Evolutionary conservation across 2,329 filamentous ascomycete species (phyloP), one percentile per base, ranked within the genome.

Genomic region (Penicillium sp.): DNA sequence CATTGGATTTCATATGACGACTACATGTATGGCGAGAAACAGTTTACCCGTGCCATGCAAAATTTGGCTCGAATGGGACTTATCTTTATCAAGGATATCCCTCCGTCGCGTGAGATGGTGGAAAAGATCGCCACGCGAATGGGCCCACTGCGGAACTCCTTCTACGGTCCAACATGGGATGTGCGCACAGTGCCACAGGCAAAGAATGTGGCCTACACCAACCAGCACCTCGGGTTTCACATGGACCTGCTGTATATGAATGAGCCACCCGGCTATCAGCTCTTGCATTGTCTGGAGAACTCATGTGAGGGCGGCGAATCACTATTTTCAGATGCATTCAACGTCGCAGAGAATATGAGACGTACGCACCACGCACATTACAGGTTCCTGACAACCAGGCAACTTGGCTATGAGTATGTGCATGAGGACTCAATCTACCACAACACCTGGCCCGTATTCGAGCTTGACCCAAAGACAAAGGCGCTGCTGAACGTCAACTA

Each of bases 171-270:
- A 59, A 95, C 89, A 0, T 97, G 91, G 83, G 87, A 96, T 69
- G 92, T 97, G 10, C 81, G 83, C 46, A 89, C 85, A 3, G 86
- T 95, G 46, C 85, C 87, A 1, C 69, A 88, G 47, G 89, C 91
- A 23, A 90, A 92, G 65, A 97, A 97, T 66, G 88, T 96, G 3
- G 92, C 93, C 8, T 90, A 97, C 72, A 96, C 92, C 1, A 85
- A 81, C 63, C 79, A 85, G 42, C 85, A 84, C 63, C 82, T 97
- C 1, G 88, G 88, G 13, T 83, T 96, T 42, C 93, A 98, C 72
- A 93, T 95, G 81, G 93, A 97, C 66, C 79, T 97, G 35, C 78
- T 96, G 47, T 97, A 97, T 72, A 86, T 93, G 71, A 74, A 80
- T 12, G 81, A 88, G 44, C 83, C 88, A 2, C 92, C 92, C 0